These are phyloP conservation scores for Clitopilus passeckerianus DNA, from an alignment of 768 basidiomycete species.

Conservation along the genomic window DNA sequence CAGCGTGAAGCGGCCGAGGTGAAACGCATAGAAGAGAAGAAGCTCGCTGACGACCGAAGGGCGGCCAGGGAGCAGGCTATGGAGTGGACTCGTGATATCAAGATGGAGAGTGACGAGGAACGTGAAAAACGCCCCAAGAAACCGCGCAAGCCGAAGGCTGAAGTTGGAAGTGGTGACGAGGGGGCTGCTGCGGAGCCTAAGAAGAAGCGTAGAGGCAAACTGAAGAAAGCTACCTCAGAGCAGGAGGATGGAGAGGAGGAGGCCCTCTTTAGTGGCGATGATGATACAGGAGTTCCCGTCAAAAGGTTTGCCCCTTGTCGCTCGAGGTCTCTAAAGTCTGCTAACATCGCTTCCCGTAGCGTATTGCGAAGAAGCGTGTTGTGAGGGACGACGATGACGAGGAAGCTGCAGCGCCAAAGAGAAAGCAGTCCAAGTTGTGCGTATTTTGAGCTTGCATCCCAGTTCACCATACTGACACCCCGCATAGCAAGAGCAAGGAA, in stretches of 20 bases:
- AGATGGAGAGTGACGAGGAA: slow-evolving; percentile 76
- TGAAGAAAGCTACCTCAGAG: slow-evolving; percentile 51
- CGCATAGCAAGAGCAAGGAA: slow-evolving; percentile 79
- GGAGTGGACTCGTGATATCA: slow-evolving; percentile 69
- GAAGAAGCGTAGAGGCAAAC: slow-evolving; percentile 68
- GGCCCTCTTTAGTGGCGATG: slow-evolving; percentile 68
- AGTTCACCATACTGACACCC: slow-evolving; percentile 5
- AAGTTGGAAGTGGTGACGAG: slow-evolving; percentile 26
- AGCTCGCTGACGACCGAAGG: slow-evolving; percentile 75
- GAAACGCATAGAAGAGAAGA: slow-evolving; percentile 65
- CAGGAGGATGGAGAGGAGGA: slow-evolving; percentile 60
- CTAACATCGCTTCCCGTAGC: slow-evolving; percentile 20
- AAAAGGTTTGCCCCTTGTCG: slow-evolving; percentile 51
- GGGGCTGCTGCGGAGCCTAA: slow-evolving; percentile 64
- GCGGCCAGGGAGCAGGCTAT: slow-evolving; percentile 73
- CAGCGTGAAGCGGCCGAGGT: slow-evolving; percentile 63
- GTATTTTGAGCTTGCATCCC: neutral
- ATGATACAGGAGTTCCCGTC: slow-evolving; percentile 55
- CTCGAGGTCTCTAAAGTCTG: neutral
- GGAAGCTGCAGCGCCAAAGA: slow-evolving; percentile 52
- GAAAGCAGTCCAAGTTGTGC: slow-evolving; percentile 67
- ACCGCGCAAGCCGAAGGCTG: slow-evolving; percentile 46
- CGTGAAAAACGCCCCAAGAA: slow-evolving; percentile 62
- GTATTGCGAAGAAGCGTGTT: slow-evolving; percentile 64
- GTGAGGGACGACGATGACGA: slow-evolving; percentile 81